A percentile compares a stretch with the other conserved stretches of the same genome.
These are phyloP conservation scores for Verbascum thapsus DNA, from an alignment of 257 asterid species.

Conservation along the genomic window DNA sequence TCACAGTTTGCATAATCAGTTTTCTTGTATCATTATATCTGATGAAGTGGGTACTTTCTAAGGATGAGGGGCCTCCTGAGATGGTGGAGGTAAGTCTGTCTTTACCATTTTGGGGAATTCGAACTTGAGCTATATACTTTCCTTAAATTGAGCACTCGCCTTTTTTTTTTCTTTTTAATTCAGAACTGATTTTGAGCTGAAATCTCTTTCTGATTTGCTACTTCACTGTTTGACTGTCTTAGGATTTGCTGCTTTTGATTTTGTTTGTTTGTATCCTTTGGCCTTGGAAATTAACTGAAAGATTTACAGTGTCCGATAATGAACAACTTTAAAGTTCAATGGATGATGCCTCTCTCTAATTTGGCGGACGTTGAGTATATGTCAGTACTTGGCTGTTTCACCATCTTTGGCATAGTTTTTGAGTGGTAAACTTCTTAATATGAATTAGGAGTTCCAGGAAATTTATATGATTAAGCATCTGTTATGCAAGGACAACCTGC, in stretches of 20 bases:
- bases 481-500: constrained; percentile 1
- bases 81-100: constrained; percentile 74
- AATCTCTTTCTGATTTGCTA: not conserved
- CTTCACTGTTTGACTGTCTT: not conserved
- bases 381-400: not conserved
- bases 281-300: not conserved
- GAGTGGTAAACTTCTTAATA: not conserved
- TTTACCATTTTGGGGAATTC: not conserved
- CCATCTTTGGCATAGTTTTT: not conserved
- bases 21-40: constrained; percentile 77
- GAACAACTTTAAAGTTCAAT: not conserved
- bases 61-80: constrained; percentile 99
- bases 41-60: constrained; percentile 87
- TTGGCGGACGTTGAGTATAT: not conserved
- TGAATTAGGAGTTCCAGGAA: constrained; percentile 1
- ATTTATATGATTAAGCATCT: constrained; percentile 12
- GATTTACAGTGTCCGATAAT: not conserved
- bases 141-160: not conserved
- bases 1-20: constrained; percentile 85
- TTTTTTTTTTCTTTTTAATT: not conserved
- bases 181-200: not conserved
- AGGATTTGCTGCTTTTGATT: not conserved
- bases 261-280: not conserved
- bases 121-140: constrained; percentile 10
- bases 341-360: constrained; percentile 4